Evolutionary conservation across 2,329 filamentous ascomycete species (phyloP), one percentile per base, ranked within the genome.

Genomic region (Cordyceps pruinosa): DNA sequence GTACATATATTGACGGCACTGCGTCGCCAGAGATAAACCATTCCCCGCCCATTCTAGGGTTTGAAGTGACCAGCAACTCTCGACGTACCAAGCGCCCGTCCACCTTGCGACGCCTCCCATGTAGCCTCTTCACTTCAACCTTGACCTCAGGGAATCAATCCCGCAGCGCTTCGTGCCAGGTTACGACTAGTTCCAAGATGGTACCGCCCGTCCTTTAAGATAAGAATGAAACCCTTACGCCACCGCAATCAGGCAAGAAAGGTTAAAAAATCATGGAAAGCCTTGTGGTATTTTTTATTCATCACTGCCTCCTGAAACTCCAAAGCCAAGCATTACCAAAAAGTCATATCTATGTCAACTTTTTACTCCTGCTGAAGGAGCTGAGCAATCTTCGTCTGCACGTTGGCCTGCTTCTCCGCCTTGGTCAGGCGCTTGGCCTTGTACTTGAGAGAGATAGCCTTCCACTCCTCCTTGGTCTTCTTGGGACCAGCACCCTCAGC

Each of bases 391-490:
- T 89, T 95, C 75, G 86, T 84, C 86, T 95, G 84, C 77, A 99
- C 84, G 67, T 86, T 84, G 77, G 86, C 81, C 74, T 87, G 78
- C 81, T 86, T 90, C 89, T 97, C 80, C 57, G 83, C 91, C 82
- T 86, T 87, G 75, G 83, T 86, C 66, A 91, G 83, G 86, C 96
- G 96, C 69, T 70, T 68, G 68, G 78, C 77, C 75, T 79, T 84
- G 88, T 84, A 90, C 86, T 97, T 96, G 82, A 90, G 84, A 75
- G 89, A 91, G 85, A 96, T 91, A 66, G 83, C 82, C 88, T 96
- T 96, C 89, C 89, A 95, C 81, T 97, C 85, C 64, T 93, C 93
- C 88, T 97, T 97, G 82, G 77, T 82, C 90, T 97, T 97, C 87
- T 96, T 92, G 78, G 88, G 78, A 57, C 75, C 88, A 57, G 83